A percentile compares a stretch with the other conserved stretches of the same genome.
These are phyloP conservation scores for Lichtheimia ramosa DNA, from an alignment of 371 early-diverging fungal species.

Conservation along the genomic window DNA sequence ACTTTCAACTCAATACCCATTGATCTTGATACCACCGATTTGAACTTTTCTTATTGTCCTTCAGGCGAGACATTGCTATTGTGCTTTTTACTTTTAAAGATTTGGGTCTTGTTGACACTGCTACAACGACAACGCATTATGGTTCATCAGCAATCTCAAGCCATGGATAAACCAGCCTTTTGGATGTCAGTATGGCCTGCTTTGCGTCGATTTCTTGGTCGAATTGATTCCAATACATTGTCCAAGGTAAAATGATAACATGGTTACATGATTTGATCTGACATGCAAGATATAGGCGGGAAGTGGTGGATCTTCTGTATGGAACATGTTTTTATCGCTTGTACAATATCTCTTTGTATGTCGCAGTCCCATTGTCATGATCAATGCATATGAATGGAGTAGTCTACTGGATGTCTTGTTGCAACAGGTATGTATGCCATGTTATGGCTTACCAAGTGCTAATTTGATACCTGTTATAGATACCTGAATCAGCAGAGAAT, in stretches of 20 bases:
- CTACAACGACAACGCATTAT: slow-evolving; percentile 4
- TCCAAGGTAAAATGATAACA: slow-evolving; percentile 21
- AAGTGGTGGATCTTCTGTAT: slow-evolving; percentile 37
- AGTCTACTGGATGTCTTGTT: slow-evolving; percentile 33
- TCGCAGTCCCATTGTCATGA: slow-evolving; percentile 38
- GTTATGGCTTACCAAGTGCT: not conserved
- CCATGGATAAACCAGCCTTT: slow-evolving; percentile 18
- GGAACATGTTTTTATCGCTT: slow-evolving; percentile 49
- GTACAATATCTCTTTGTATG: slow-evolving; percentile 42
- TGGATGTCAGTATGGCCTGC: slow-evolving; percentile 50
- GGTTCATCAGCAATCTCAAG: not conserved
- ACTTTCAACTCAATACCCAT: slow-evolving; percentile 40
- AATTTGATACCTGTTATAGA: not conserved
- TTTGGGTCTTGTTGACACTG: slow-evolving; percentile 35
- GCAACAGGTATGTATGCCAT: slow-evolving; percentile 25
- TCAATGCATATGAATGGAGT: slow-evolving; percentile 51
- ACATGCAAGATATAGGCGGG: slow-evolving; percentile 22
- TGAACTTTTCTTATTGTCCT: slow-evolving; percentile 40
- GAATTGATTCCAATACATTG: slow-evolving; percentile 26
- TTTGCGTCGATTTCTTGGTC: slow-evolving; percentile 26
- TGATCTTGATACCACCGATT: slow-evolving; percentile 37
- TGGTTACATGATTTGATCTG: not conserved
- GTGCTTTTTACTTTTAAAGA: slow-evolving; percentile 41
- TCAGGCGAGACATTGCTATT: slow-evolving; percentile 41
- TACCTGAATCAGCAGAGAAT: not conserved